Base-by-base conservation (phyloP, 1,284 basidiomycete genomes). In the Sanghuangporus baumii region DNA sequence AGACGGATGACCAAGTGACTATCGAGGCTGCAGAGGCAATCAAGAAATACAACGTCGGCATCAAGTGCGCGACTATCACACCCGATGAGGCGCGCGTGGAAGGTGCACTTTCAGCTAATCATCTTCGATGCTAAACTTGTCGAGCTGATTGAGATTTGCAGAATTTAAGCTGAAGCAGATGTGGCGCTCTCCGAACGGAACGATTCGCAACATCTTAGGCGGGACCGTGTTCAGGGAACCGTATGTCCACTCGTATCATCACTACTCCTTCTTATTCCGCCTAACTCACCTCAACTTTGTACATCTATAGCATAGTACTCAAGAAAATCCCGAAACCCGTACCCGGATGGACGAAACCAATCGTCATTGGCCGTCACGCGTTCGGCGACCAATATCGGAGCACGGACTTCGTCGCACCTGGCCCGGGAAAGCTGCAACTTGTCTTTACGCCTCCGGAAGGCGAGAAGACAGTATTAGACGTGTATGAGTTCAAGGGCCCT, bases 181-280 rank as follows among this genome's bases (percentile, higher is more conserved):
- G 96, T 95, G 93, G 93, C 88, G 84, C 79, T 93, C 89, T 70
- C 94, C 95, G 11, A 98, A 98, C 76, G 95, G 94, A 67, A 96
- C 95, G 87, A 95, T 98, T 76, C 91, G 96, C 69, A 98, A 98
- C 76, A 96, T 97, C 71, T 88, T 98, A 59, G 95, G 95, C 56
- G 96, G 96, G 60, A 98, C 96, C 38, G 96, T 99, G 64, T 99
- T 99, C 87, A 90, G 96, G 68, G 96, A 98, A 76, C 97, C 97
- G 43, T 46, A 8, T 1, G 43, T 46, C 43, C 43, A 7, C 18
- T 18, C 14, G 14, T 18, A 68, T 16, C 6, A 18, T 11, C 43
- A 11, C 43, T 46, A 6, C 43, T 3, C 1, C 14, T 18, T 6
- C 6, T 16, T 18, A 46, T 11, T 16, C 6, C 16, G 5, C 2